Percentiles rank a stretch among this genome's conserved stretches.
Evolutionary conservation across 2,329 filamentous ascomycete genomes (phyloP).

Genomic region (Graphiopsis chlorocephala): DNA sequence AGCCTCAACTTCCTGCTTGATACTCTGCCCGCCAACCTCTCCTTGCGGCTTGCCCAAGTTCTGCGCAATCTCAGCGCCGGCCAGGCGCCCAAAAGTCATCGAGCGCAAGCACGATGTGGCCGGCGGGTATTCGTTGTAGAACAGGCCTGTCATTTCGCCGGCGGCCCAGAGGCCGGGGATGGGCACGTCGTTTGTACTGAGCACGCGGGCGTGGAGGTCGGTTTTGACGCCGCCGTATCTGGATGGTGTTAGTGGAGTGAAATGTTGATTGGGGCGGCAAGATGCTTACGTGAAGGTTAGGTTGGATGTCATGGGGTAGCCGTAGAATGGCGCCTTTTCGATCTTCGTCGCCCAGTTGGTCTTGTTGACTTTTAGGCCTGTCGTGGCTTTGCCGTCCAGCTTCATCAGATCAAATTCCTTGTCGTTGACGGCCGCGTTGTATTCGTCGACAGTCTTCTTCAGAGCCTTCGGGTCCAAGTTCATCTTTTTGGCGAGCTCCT

Average conservation of each 20-base stretch:
- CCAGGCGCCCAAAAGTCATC: constrained; percentile 35
- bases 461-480: constrained; percentile 36
- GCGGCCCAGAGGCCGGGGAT: constrained; percentile 39
- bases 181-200: constrained; percentile 40
- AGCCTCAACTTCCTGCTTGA: constrained; percentile 4
- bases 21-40: constrained; percentile 11
- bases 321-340: constrained; percentile 38
- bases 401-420: constrained; percentile 43
- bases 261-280: not conserved
- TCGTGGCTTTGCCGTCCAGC: constrained; percentile 41
- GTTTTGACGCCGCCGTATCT: constrained; percentile 43
- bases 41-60: constrained; percentile 20
- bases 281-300: constrained; percentile 29
- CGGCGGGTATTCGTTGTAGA: constrained; percentile 38
- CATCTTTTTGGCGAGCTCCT: constrained; percentile 40
- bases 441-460: constrained; percentile 40
- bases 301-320: constrained; percentile 33
- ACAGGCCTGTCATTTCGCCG: constrained; percentile 36
- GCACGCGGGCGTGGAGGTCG: constrained; percentile 38
- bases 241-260: constrained; percentile 14
- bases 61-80: constrained; percentile 32
- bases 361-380: constrained; percentile 38
- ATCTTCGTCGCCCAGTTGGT: constrained; percentile 44
- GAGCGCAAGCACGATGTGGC: constrained; percentile 34
- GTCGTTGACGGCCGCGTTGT: constrained; percentile 40